phyloP scores from a whole-genome alignment of 1,139 yeast species.

The Taiozyma onychis region DNA sequence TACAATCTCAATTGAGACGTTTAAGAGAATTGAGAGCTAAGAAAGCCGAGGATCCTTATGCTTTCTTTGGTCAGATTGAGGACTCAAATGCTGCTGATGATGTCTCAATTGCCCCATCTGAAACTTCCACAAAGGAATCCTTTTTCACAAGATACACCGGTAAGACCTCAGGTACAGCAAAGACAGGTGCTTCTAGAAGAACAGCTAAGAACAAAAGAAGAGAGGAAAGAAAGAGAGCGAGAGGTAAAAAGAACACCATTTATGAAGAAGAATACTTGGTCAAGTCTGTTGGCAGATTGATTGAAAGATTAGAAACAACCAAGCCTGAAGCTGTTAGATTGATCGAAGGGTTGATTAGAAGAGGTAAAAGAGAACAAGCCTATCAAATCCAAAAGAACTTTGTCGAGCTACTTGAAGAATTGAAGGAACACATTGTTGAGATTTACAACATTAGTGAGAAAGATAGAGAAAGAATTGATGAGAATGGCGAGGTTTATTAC shows the following conservation, averaged over 20 bases:
- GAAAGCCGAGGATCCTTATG: conserved; percentile 78
- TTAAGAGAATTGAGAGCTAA: conserved; percentile 79
- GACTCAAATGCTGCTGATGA: conserved; percentile 83
- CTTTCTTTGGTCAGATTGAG: conserved; percentile 65
- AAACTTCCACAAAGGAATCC: conserved; percentile 87
- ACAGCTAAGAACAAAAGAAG: conserved; percentile 90
- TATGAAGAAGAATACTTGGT: conserved; percentile 95
- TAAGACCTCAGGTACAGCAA: conserved; percentile 91
- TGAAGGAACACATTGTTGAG: conserved; percentile 60
- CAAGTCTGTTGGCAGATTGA: conserved; percentile 78
- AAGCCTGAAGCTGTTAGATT: conserved; percentile 68
- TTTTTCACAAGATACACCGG: conserved; percentile 95
- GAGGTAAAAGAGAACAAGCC: conserved; percentile 75
- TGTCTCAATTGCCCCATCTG: conserved; percentile 92
- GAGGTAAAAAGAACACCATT: conserved; percentile 96
- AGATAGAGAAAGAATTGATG: conserved; percentile 85
- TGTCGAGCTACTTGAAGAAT: conserved; percentile 47
- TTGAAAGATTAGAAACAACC: conserved; percentile 75
- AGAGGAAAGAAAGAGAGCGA: conserved; percentile 92
- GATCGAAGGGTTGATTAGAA: conserved; percentile 71
- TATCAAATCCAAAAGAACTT: conserved; percentile 70
- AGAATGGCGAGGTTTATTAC: conserved; percentile 75
- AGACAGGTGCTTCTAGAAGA: conserved; percentile 90
- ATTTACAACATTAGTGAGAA: conserved; percentile 75
- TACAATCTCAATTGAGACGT: conserved; percentile 76